Evolutionary conservation across 2,329 filamentous ascomycete species (phyloP).

Genomic region (Rasamsonia emersonii): DNA sequence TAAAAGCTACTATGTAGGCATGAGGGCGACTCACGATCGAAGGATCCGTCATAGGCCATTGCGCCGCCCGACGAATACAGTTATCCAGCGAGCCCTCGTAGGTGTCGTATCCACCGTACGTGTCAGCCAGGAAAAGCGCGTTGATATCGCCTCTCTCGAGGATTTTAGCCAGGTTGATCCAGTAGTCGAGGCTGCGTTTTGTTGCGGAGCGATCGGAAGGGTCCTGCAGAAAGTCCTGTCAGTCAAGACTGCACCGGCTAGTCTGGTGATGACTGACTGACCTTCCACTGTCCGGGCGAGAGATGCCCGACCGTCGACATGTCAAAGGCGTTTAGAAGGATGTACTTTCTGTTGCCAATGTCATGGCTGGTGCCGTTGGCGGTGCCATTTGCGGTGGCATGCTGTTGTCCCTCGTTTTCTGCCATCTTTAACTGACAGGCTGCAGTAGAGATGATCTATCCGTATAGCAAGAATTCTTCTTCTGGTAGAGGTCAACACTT

Average conservation of each 20-base stretch:
- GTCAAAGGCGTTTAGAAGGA: conserved; percentile 33
- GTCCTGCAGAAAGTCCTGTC: too few species aligned
- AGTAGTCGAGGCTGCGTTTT: conserved; percentile 54
- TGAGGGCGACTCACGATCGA: conserved; percentile 44
- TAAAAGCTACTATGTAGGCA: neutral
- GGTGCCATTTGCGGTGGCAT: neutral
- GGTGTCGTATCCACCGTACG: conserved; percentile 56
- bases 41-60: conserved; percentile 59
- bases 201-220: conserved; percentile 53
- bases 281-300: conserved; percentile 24
- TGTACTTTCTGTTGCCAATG: conserved; percentile 8
- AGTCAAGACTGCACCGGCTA: conserved; percentile 25
- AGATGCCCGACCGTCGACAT: conserved; percentile 32
- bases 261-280: neutral
- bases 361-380: too few species aligned
- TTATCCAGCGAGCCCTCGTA: conserved; percentile 53
- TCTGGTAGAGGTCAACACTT: too few species aligned
- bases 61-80: conserved; percentile 53
- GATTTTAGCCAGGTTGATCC: conserved; percentile 55
- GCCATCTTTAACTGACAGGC: too few species aligned
- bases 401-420: neutral
- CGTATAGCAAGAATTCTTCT: too few species aligned
- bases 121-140: conserved; percentile 58
- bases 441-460: too few species aligned
- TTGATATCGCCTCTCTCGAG: conserved; percentile 56